These are phyloP conservation scores for Colletotrichum noveboracense DNA, from an alignment of 2,329 filamentous ascomycete genomes.

Conservation along the genomic window DNA sequence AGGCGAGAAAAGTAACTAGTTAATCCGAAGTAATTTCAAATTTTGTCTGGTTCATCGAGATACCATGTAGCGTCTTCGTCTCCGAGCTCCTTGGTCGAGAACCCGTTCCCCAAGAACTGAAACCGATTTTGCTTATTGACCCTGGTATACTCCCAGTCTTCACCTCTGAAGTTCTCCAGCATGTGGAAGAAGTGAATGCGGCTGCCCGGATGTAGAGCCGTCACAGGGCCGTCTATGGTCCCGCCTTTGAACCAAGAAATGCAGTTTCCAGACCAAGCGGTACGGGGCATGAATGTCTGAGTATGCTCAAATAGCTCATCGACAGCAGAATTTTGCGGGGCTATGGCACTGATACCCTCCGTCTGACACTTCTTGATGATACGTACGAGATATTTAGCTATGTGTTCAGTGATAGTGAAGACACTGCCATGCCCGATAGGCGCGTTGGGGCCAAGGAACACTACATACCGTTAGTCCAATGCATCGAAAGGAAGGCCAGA, in stretches of 20 bases:
- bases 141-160: constrained; percentile 32
- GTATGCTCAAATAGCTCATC: constrained; percentile 35
- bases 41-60: constrained; percentile 27
- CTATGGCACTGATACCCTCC: constrained; percentile 32
- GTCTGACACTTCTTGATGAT: constrained; percentile 32
- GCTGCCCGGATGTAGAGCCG: constrained; percentile 25
- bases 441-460: constrained; percentile 26
- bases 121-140: constrained; percentile 23
- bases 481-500: accelerated
- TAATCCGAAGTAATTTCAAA: background rate
- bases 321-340: constrained; percentile 26
- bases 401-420: constrained; percentile 32
- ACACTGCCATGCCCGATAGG: constrained; percentile 24
- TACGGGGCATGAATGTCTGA: constrained; percentile 30
- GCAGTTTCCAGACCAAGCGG: constrained; percentile 35
- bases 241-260: constrained; percentile 34
- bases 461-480: background rate
- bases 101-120: constrained; percentile 27
- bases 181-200: constrained; percentile 20
- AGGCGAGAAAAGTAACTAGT: background rate
- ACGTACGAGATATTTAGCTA: constrained; percentile 33
- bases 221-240: constrained; percentile 26
- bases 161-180: constrained; percentile 26
- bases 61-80: constrained; percentile 48
- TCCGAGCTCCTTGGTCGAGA: constrained; percentile 31